Evolutionary conservation across 768 basidiomycete genomes (phyloP).

Genomic region (Fistulinella prunicolor): DNA sequence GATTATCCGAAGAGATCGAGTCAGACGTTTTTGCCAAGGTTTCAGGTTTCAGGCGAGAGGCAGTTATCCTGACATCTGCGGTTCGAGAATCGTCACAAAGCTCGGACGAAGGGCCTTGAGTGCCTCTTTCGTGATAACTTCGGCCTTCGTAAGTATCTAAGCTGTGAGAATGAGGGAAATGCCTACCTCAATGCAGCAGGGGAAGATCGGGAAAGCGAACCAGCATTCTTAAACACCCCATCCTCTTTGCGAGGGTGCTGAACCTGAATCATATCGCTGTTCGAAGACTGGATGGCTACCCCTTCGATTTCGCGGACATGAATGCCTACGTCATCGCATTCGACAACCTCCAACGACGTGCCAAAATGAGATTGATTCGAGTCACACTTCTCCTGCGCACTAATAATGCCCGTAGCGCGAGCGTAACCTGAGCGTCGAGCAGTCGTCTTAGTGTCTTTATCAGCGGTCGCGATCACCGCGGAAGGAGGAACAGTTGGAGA

Average conservation of each 20-base stretch:
- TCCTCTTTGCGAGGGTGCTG: not conserved
- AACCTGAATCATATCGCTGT: not conserved
- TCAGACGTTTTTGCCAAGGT: not conserved
- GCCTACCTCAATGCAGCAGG: conserved; percentile 1
- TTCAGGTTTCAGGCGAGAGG: not conserved
- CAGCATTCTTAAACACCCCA: too few species aligned
- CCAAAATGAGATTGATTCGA: not conserved
- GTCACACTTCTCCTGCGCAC: not conserved
- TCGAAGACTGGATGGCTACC: not conserved
- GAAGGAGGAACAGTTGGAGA: not conserved
- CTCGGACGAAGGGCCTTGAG: not conserved
- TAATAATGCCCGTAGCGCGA: not conserved
- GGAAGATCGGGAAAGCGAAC: not conserved
- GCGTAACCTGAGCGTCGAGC: not conserved
- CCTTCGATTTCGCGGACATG: not conserved
- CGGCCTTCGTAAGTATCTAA: conserved; percentile 2
- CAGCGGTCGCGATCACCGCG: not conserved
- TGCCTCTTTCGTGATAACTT: not conserved
- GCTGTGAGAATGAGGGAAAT: not conserved
- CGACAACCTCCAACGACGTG: conserved; percentile 1
- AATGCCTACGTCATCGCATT: not conserved
- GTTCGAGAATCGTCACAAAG: not conserved
- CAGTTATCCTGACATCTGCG: not conserved
- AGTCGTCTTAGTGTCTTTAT: not conserved
- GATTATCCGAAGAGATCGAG: not conserved